These are phyloP conservation scores for Neodidymelliopsis sp. DNA, from an alignment of 2,329 filamentous ascomycete genomes.

Conservation along the genomic window DNA sequence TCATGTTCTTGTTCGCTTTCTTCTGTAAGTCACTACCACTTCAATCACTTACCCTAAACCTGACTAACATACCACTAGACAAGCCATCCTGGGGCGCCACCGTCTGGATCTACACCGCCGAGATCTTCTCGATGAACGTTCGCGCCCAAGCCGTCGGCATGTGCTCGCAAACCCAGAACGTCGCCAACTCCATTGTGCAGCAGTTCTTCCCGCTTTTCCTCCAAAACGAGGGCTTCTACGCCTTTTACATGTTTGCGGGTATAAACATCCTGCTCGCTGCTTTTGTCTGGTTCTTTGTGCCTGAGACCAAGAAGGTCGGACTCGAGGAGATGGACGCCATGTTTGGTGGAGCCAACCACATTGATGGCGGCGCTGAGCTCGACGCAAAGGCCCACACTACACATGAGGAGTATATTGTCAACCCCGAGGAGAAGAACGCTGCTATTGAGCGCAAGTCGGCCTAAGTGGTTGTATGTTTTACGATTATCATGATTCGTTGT, in stretches of 20 bases:
- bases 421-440: constrained; percentile 29
- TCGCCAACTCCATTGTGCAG: constrained; percentile 72
- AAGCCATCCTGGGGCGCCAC: constrained; percentile 75
- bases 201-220: constrained; percentile 76
- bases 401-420: constrained; percentile 31
- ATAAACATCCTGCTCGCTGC: constrained; percentile 52
- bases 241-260: constrained; percentile 64
- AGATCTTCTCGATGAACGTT: constrained; percentile 76
- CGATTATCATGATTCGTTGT: background rate
- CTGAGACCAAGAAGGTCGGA: constrained; percentile 55
- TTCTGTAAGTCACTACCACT: constrained; percentile 57
- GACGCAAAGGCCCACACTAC: constrained; percentile 48
- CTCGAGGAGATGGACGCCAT: constrained; percentile 65
- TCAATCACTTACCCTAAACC: background rate
- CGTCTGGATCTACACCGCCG: constrained; percentile 75
- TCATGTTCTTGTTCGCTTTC: constrained; percentile 71
- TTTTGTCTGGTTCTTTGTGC: constrained; percentile 54
- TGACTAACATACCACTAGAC: constrained; percentile 52
- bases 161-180: constrained; percentile 64
- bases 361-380: constrained; percentile 62
- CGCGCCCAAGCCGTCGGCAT: constrained; percentile 74
- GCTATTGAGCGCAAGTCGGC: constrained; percentile 19
- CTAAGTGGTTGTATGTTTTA: constrained; percentile 1
- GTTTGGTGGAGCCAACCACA: constrained; percentile 65
- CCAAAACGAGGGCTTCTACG: constrained; percentile 63